phyloP scores from a whole-genome alignment of 352 stramenopile genomes.

The Phytophthora tubulina region DNA sequence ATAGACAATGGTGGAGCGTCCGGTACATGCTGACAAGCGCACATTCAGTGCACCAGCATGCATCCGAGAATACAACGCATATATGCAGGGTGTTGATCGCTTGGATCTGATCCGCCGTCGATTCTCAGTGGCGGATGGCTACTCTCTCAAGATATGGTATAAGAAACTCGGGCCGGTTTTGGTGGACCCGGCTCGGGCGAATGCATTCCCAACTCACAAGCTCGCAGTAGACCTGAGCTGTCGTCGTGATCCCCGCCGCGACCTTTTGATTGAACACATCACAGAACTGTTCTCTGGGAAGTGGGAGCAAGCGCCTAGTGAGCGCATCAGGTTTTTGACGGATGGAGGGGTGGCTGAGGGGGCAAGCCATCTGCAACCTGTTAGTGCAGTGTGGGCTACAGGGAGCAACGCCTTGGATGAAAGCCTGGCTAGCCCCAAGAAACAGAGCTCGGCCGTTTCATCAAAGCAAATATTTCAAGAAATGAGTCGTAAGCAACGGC shows the following conservation, averaged over 20 bases:
- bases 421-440: background rate
- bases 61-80: too few species aligned
- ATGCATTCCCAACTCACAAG: background rate
- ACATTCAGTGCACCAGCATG: too few species aligned
- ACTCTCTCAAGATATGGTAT: too few species aligned
- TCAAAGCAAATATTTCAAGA: background rate
- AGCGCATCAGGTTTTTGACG: background rate
- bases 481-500: background rate
- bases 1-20: too few species aligned
- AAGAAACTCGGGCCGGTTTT: too few species aligned
- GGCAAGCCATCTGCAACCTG: background rate
- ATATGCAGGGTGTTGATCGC: too few species aligned
- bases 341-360: background rate
- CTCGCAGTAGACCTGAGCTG: background rate
- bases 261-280: background rate
- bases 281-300: background rate
- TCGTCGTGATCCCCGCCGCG: background rate
- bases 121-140: too few species aligned
- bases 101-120: too few species aligned
- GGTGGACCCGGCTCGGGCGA: background rate
- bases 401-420: background rate
- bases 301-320: background rate
- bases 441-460: slow-evolving; percentile 3
- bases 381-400: background rate
- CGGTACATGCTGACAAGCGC: too few species aligned